A percentile compares a stretch with the other conserved stretches of the same genome.
phyloP scores from a whole-genome alignment of 2,329 filamentous ascomycete genomes.

The Metarhizium guizhouense region DNA sequence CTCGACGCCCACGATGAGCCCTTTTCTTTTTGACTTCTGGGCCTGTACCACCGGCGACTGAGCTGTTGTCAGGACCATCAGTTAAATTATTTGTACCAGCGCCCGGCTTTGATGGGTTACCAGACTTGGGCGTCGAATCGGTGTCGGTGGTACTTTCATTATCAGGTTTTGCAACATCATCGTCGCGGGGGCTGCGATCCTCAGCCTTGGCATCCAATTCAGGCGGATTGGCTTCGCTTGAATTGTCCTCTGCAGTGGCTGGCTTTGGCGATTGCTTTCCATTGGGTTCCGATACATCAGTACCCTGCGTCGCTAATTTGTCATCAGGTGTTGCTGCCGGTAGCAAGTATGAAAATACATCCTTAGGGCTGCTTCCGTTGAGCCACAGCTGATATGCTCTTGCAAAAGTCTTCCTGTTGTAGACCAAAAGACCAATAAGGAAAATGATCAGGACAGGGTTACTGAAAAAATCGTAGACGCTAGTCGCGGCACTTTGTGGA shows the following conservation, averaged over 20 bases:
- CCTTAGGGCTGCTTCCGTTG: constrained; percentile 20
- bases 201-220: not conserved
- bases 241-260: not conserved
- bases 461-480: constrained; percentile 44
- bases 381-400: constrained; percentile 27
- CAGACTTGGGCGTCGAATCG: not conserved
- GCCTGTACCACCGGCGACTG: not conserved
- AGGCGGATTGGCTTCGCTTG: not conserved
- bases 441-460: constrained; percentile 44
- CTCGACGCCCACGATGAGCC: constrained; percentile 60
- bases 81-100: constrained; percentile 1
- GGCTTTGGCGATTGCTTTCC: not conserved
- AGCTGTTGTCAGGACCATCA: not conserved
- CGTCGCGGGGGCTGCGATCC: too few relatives aligned
- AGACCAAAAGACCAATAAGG: constrained; percentile 31
- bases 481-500: constrained; percentile 39
- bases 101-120: not conserved
- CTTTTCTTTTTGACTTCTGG: constrained; percentile 51
- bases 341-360: constrained; percentile 11
- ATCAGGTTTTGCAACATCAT: not conserved
- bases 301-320: not conserved
- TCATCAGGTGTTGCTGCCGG: not conserved
- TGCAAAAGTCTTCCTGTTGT: constrained; percentile 36
- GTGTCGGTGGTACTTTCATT: not conserved
- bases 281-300: not conserved